Evolutionary conservation across 2,329 filamentous ascomycete genomes (phyloP).

Genomic region (Talaromyces sp.): DNA sequence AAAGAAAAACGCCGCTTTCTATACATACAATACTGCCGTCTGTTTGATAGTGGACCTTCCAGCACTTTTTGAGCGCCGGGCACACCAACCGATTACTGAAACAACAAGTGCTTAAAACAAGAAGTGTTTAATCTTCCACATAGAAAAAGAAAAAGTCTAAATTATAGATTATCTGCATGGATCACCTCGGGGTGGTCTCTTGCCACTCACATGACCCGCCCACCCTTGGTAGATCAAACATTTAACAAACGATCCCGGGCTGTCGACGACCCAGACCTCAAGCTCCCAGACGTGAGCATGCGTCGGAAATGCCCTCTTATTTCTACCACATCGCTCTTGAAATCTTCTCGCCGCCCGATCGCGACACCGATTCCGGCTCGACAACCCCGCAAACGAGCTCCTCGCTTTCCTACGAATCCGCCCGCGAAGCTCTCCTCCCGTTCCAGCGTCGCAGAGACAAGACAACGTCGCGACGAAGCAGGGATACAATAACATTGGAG

Average conservation of each 20-base stretch:
- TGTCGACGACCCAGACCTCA: slow-evolving; percentile 13
- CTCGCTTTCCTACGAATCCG: slow-evolving; percentile 27
- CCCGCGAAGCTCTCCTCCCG: slow-evolving; percentile 31
- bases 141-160: neutral
- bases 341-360: slow-evolving; percentile 39
- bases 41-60: too few relatives aligned
- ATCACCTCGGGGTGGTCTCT: neutral
- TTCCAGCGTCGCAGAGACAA: slow-evolving; percentile 22
- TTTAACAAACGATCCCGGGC: neutral
- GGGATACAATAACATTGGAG: neutral
- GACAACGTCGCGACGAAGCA: slow-evolving; percentile 8
- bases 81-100: too few relatives aligned
- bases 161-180: neutral
- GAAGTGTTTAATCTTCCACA: neutral
- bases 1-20: too few relatives aligned
- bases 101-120: too few relatives aligned
- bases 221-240: slow-evolving; percentile 12
- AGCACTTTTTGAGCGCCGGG: too few relatives aligned
- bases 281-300: slow-evolving; percentile 20
- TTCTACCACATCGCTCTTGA: slow-evolving; percentile 60
- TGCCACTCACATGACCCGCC: slow-evolving; percentile 9
- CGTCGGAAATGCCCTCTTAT: slow-evolving; percentile 52
- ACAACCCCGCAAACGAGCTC: slow-evolving; percentile 12
- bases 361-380: neutral
- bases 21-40: too few relatives aligned